Evolutionary conservation across 1,139 yeast species (phyloP).

Genomic region (Kodamaea fungicola): DNA sequence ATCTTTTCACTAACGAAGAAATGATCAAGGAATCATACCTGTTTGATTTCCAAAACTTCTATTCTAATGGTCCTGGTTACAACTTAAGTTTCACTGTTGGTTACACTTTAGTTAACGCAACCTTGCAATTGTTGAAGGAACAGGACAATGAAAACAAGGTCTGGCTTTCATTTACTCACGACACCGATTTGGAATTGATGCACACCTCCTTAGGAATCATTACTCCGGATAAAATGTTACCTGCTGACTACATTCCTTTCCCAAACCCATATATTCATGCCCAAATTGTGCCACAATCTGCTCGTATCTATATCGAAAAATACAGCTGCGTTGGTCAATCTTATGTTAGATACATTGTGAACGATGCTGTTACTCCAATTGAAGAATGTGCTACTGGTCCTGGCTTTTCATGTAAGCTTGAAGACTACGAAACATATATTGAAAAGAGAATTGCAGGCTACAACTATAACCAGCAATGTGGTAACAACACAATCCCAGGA

Average conservation of each 20-base stretch:
- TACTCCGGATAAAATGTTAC: conserved; percentile 18
- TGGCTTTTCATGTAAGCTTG: conserved; percentile 29
- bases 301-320: conserved; percentile 26
- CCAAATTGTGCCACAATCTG: conserved; percentile 26
- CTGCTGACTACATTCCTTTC: conserved; percentile 22
- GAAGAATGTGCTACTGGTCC: conserved; percentile 27
- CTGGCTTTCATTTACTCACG: conserved; percentile 28
- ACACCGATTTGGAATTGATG: conserved; percentile 27
- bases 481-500: conserved; percentile 13
- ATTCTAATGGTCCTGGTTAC: conserved; percentile 52
- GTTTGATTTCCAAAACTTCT: conserved; percentile 44
- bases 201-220: conserved; percentile 24
- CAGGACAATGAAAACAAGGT: conserved; percentile 17
- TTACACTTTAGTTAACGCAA: conserved; percentile 47
- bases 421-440: conserved; percentile 20
- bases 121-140: conserved; percentile 37
- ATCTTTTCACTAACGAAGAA: conserved; percentile 50
- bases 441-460: conserved; percentile 16
- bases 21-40: conserved; percentile 42
- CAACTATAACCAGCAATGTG: conserved; percentile 18
- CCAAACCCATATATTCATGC: conserved; percentile 26
- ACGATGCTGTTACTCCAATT: conserved; percentile 29
- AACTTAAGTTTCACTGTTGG: conserved; percentile 42
- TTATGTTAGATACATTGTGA: conserved; percentile 25
- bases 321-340: conserved; percentile 19